These are phyloP conservation scores for Sordaria brevicollis DNA, from an alignment of 495 filamentous ascomycete species.

Conservation along the genomic window DNA sequence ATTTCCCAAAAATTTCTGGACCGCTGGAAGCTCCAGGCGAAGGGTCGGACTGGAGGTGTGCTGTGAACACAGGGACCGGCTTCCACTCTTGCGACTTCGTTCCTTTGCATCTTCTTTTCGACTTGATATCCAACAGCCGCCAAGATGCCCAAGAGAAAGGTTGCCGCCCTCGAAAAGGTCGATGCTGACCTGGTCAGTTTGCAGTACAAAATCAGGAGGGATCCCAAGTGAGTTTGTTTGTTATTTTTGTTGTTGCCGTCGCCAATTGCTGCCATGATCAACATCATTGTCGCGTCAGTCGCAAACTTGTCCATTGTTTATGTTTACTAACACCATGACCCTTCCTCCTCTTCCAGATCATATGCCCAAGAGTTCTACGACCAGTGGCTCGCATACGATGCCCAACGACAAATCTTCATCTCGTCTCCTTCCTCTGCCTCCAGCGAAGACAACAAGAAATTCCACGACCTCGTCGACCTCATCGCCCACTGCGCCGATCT, in stretches of 20 bases:
- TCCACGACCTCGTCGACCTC: constrained; percentile 73
- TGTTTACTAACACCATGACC: not conserved
- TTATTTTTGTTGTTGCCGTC: not conserved
- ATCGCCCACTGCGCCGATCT: constrained; percentile 87
- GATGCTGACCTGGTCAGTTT: constrained; percentile 83
- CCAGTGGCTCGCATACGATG: constrained; percentile 89
- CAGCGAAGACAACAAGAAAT: constrained; percentile 63
- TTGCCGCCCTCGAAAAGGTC: constrained; percentile 87
- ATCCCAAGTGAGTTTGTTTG: constrained; percentile 52
- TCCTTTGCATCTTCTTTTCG: not conserved
- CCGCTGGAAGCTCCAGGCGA: not conserved
- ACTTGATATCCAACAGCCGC: no score
- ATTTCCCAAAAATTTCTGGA: not conserved
- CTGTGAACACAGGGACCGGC: not conserved
- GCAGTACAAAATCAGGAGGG: constrained; percentile 79
- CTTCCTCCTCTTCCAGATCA: constrained; percentile 37
- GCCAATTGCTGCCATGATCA: not conserved
- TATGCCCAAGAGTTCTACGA: constrained; percentile 78
- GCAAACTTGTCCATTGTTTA: not conserved
- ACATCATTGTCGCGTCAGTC: not conserved
- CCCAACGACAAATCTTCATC: constrained; percentile 82
- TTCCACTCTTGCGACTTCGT: not conserved
- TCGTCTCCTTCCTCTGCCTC: constrained; percentile 66
- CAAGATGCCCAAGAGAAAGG: constrained; percentile 72
- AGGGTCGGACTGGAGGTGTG: not conserved